Evolutionary conservation across 805 yeast species (phyloP).

Genomic region (Metschnikowia sp.): DNA sequence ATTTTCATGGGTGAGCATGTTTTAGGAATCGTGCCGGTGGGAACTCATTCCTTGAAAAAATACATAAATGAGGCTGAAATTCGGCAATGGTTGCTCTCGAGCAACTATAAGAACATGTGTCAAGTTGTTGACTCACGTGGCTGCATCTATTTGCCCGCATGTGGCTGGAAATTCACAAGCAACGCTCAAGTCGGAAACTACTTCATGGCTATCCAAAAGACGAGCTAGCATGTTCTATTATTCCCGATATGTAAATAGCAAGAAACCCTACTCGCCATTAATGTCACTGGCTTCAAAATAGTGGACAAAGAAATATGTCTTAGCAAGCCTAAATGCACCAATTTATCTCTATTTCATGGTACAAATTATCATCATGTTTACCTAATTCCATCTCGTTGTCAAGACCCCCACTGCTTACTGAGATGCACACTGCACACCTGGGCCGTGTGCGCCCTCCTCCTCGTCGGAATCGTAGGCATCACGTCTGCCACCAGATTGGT

Average conservation of each 20-base stretch:
- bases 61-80: constrained; percentile 79
- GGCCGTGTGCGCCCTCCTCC: constrained; percentile 37
- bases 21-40: constrained; percentile 78
- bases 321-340: no score
- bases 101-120: constrained; percentile 32
- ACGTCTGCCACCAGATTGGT: constrained; percentile 41
- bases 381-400: background rate
- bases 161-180: constrained; percentile 78
- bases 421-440: constrained; percentile 26
- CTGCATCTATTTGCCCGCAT: constrained; percentile 74
- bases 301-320: no score
- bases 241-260: no score
- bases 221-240: constrained; percentile 3
- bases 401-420: constrained; percentile 14
- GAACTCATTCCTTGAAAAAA: constrained; percentile 86
- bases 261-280: no score
- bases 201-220: constrained; percentile 76
- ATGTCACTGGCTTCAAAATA: no score
- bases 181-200: constrained; percentile 73
- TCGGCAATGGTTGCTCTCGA: constrained; percentile 55
- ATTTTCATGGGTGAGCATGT: constrained; percentile 85
- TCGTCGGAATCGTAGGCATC: constrained; percentile 44
- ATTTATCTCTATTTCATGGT: constrained; percentile 1
- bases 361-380: background rate
- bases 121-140: constrained; percentile 70